Evolutionary conservation across 2,329 filamentous ascomycete genomes (phyloP).

Genomic region (Colletotrichum acutatum): DNA sequence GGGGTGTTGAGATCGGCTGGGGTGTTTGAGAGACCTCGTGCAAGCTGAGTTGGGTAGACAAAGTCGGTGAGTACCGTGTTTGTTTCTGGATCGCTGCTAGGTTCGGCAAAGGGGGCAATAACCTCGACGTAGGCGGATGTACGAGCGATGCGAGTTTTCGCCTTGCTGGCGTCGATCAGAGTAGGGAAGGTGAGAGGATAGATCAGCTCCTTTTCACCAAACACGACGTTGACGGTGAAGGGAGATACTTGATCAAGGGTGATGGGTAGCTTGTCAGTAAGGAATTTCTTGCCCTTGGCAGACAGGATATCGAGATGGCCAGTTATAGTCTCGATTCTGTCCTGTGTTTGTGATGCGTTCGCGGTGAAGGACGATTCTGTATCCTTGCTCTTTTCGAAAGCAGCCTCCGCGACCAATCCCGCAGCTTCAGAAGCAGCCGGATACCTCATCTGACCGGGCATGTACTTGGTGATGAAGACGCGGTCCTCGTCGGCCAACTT

Average conservation of each 20-base stretch:
- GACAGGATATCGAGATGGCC: slow-evolving; percentile 52
- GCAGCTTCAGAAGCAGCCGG: slow-evolving; percentile 40
- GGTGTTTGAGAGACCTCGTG: slow-evolving; percentile 36
- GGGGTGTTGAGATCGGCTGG: slow-evolving; percentile 53
- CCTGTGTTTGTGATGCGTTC: slow-evolving; percentile 36
- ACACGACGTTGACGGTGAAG: slow-evolving; percentile 53
- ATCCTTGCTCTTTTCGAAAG: slow-evolving; percentile 37
- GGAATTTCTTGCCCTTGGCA: slow-evolving; percentile 46
- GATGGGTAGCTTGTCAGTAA: slow-evolving; percentile 51
- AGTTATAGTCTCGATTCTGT: slow-evolving; percentile 49
- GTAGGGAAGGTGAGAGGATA: slow-evolving; percentile 52
- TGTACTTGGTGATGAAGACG: slow-evolving; percentile 50
- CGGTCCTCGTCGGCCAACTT: slow-evolving; percentile 40
- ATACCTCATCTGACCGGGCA: slow-evolving; percentile 47
- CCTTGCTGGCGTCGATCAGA: slow-evolving; percentile 49
- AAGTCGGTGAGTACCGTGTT: slow-evolving; percentile 43
- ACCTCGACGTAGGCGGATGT: slow-evolving; percentile 58
- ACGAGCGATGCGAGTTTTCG: slow-evolving; percentile 54
- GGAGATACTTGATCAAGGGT: slow-evolving; percentile 50
- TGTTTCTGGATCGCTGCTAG: slow-evolving; percentile 25
- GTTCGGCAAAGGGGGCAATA: slow-evolving; percentile 47
- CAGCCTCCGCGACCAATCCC: slow-evolving; percentile 37
- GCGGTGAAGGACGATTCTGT: slow-evolving; percentile 42
- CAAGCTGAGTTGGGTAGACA: slow-evolving; percentile 49
- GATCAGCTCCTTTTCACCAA: slow-evolving; percentile 46